These are phyloP conservation scores for Pseudogymnoascus pannorum DNA, from an alignment of 2,329 filamentous ascomycete species.

Conservation along the genomic window DNA sequence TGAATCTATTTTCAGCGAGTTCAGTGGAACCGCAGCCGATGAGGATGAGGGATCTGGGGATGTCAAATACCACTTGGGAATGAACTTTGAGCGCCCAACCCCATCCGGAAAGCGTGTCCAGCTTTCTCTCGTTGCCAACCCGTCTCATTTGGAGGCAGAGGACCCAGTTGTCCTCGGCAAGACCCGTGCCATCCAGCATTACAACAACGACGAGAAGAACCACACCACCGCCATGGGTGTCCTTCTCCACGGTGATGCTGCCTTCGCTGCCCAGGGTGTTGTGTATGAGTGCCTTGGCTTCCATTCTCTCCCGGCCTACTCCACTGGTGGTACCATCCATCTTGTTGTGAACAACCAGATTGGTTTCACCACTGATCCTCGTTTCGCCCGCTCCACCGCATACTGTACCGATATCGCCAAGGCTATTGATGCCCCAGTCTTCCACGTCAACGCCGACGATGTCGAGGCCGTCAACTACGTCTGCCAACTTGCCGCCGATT, in stretches of 20 bases:
- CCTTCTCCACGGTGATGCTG: constrained; percentile 92
- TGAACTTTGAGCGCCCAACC: constrained; percentile 99
- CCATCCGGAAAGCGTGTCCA: constrained; percentile 99
- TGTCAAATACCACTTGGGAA: constrained; percentile 98
- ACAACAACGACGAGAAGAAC: constrained; percentile 91
- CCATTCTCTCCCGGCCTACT: constrained; percentile 91
- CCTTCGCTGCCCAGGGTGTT: constrained; percentile 91
- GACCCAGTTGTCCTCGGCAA: constrained; percentile 97
- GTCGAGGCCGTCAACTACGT: constrained; percentile 98
- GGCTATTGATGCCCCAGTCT: constrained; percentile 94
- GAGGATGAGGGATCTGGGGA: constrained; percentile 96
- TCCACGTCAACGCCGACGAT: constrained; percentile 98
- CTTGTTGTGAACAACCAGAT: constrained; percentile 99
- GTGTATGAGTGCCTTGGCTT: constrained; percentile 99
- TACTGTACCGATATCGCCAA: constrained; percentile 99
- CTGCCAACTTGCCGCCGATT: constrained; percentile 93
- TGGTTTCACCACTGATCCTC: constrained; percentile 96
- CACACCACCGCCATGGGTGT: constrained; percentile 92
- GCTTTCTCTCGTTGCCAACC: constrained; percentile 95
- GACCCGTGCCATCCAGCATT: constrained; percentile 95
- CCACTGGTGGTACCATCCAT: constrained; percentile 94
- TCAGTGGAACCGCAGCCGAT: constrained; percentile 77
- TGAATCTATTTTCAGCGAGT: constrained; percentile 99
- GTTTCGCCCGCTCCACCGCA: constrained; percentile 91
- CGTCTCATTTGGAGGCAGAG: constrained; percentile 95